phyloP scores from a whole-genome alignment of 208 protist species.

The Novymonas esmeraldas region DNA sequence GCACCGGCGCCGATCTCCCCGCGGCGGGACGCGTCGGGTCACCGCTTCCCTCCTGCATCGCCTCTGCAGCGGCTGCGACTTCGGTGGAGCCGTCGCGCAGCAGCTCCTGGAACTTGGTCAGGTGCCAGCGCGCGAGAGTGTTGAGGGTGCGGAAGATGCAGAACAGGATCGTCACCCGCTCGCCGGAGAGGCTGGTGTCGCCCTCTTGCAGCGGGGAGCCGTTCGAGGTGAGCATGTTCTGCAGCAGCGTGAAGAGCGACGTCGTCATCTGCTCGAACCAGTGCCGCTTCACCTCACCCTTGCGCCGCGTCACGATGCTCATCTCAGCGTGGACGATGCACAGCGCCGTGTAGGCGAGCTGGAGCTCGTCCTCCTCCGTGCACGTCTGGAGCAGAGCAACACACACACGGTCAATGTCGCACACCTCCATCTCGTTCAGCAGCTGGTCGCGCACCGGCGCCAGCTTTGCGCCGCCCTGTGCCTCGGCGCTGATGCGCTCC shows the following conservation, averaged over 20 bases:
- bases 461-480: constrained; percentile 40
- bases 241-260: constrained; percentile 71
- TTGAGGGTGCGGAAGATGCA: constrained; percentile 72
- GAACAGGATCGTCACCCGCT: constrained; percentile 65
- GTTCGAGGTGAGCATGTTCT: constrained; percentile 73
- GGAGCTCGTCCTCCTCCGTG: constrained; percentile 51
- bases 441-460: constrained; percentile 60
- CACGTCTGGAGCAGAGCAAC: constrained; percentile 56
- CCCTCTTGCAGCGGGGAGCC: constrained; percentile 29
- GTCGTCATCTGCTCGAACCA: constrained; percentile 60
- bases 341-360: constrained; percentile 62
- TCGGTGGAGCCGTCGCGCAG: constrained; percentile 46
- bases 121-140: constrained; percentile 76
- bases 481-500: constrained; percentile 47
- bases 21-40: constrained; percentile 5
- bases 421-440: constrained; percentile 62
- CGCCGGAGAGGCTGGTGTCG: constrained; percentile 33
- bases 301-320: constrained; percentile 47
- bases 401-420: constrained; percentile 66
- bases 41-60: constrained; percentile 19
- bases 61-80: constrained; percentile 7
- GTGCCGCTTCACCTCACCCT: constrained; percentile 41
- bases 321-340: constrained; percentile 57
- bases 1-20: constrained; percentile 12
- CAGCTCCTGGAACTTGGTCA: constrained; percentile 67